Evolutionary conservation across 768 basidiomycete genomes (phyloP).

Genomic region (Tremella yokohamensis): DNA sequence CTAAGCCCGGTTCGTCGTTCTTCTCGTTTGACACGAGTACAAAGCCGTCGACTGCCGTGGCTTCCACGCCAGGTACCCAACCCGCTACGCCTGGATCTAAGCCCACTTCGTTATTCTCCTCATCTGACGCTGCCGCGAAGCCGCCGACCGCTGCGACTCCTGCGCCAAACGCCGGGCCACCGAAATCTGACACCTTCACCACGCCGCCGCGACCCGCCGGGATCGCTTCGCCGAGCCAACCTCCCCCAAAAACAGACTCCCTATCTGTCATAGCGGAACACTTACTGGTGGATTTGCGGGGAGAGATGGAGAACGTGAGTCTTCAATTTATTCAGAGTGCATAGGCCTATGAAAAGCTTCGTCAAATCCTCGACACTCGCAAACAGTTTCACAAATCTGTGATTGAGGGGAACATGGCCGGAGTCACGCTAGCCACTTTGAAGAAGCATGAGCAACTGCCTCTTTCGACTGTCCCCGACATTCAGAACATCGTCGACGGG

Average conservation of each 20-base stretch:
- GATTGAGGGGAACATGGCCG: conserved; percentile 26
- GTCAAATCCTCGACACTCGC: conserved; percentile 52
- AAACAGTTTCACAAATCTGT: conserved; percentile 48
- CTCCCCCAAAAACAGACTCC: conserved; percentile 52
- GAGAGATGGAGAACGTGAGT: conserved; percentile 64
- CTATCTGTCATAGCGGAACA: conserved; percentile 65
- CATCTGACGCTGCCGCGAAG: conserved; percentile 6
- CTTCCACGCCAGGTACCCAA: conserved; percentile 3
- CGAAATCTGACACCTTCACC: background rate
- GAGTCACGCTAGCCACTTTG: conserved; percentile 55
- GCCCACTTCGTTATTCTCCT: conserved; percentile 4
- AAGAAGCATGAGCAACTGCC: conserved; percentile 63
- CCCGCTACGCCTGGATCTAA: background rate
- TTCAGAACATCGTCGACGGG: conserved; percentile 30
- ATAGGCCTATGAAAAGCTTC: conserved; percentile 53
- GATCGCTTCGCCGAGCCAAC: background rate
- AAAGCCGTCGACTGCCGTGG: no score
- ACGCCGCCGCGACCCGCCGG: background rate
- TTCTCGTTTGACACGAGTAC: conserved; percentile 13
- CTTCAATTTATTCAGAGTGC: background rate
- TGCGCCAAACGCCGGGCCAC: background rate
- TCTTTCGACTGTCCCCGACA: conserved; percentile 59
- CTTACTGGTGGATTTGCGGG: conserved; percentile 56
- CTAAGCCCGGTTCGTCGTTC: background rate
- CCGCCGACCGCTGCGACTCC: conserved; percentile 9